phyloP scores from a whole-genome alignment of 1,284 basidiomycete genomes.

The Trichosporon coremiiforme region DNA sequence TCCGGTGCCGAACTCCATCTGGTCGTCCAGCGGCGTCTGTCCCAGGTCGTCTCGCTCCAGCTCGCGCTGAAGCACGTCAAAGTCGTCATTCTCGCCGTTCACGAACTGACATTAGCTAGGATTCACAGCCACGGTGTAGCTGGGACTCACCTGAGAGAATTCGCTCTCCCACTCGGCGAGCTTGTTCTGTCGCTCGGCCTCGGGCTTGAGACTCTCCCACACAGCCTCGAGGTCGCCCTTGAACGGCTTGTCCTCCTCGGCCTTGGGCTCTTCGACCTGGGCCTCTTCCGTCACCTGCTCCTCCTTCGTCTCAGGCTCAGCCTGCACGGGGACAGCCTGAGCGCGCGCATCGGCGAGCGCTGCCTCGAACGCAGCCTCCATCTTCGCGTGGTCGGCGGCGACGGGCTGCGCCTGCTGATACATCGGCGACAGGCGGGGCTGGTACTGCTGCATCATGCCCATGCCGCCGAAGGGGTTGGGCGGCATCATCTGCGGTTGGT shows the following conservation, averaged over 20 bases:
- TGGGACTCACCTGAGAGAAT: constrained; percentile 65
- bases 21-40: constrained; percentile 46
- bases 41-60: constrained; percentile 52
- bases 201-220: constrained; percentile 58
- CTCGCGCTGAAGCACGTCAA: constrained; percentile 46
- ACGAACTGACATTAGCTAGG: constrained; percentile 39
- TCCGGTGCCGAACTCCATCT: constrained; percentile 49
- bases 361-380: constrained; percentile 74
- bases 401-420: constrained; percentile 47
- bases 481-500: constrained; percentile 22
- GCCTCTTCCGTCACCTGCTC: constrained; percentile 58
- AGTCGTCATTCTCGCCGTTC: constrained; percentile 54
- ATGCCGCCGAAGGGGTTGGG: constrained; percentile 27
- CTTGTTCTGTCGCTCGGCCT: constrained; percentile 61
- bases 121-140: constrained; percentile 10
- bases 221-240: constrained; percentile 57
- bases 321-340: constrained; percentile 20
- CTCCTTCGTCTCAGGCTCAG: constrained; percentile 33
- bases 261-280: constrained; percentile 57
- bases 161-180: constrained; percentile 85
- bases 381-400: constrained; percentile 49
- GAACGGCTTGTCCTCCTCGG: constrained; percentile 42
- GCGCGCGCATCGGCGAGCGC: constrained; percentile 69
- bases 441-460: constrained; percentile 30
- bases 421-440: constrained; percentile 31